Evolutionary conservation across 2,329 filamentous ascomycete species (phyloP).

Genomic region (Coleophoma crateriformis): DNA sequence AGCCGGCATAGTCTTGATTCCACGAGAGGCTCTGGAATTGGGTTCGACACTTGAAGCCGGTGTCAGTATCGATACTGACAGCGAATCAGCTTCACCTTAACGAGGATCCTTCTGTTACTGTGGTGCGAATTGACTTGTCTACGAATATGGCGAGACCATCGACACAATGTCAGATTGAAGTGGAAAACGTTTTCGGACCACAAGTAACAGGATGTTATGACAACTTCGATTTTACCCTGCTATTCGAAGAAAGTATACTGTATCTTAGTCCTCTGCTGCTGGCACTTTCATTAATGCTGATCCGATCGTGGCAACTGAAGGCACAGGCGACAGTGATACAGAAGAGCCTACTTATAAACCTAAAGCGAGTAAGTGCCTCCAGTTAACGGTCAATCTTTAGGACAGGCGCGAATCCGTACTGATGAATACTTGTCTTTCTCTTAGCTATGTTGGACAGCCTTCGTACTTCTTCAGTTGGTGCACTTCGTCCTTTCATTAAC

Average conservation of each 20-base stretch:
- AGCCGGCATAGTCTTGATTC: no score
- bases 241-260: slow-evolving; percentile 2
- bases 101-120: no score
- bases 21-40: no score
- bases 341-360: background rate
- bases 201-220: slow-evolving; percentile 2
- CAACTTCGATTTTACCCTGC: slow-evolving; percentile 1
- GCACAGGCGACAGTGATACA: background rate
- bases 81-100: background rate
- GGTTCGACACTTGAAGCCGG: background rate
- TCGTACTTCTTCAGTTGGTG: background rate
- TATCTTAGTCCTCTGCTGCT: background rate
- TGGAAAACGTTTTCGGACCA: slow-evolving; percentile 1
- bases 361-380: background rate
- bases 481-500: background rate
- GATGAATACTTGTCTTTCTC: background rate
- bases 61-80: background rate
- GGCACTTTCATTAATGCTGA: background rate
- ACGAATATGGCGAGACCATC: background rate
- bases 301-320: slow-evolving; percentile 1
- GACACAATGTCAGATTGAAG: slow-evolving; percentile 1
- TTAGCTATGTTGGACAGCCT: background rate
- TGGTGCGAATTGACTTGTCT: no score
- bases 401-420: background rate
- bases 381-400: background rate